Percentiles rank a stretch among this genome's conserved stretches.
These are phyloP conservation scores for Dictyophora rubrovolvata DNA, from an alignment of 768 basidiomycete genomes.

Conservation along the genomic window DNA sequence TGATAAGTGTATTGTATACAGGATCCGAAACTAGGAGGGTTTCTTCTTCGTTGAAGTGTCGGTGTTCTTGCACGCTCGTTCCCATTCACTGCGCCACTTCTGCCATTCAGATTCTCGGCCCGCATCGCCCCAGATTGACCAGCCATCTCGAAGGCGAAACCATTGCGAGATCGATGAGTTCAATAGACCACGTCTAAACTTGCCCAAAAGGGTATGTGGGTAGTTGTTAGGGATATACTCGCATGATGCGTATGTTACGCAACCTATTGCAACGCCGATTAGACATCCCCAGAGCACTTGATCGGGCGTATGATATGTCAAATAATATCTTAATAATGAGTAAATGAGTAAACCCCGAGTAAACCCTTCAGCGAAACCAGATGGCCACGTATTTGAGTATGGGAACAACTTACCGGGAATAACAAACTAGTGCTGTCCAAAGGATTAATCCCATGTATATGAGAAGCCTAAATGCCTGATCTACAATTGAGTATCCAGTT, in stretches of 20 bases:
- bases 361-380: not conserved
- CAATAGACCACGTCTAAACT: slow-evolving; percentile 38
- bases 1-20: too few species aligned
- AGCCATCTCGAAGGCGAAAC: slow-evolving; percentile 70
- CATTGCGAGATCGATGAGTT: slow-evolving; percentile 48
- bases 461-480: slow-evolving; percentile 35
- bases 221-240: slow-evolving; percentile 47
- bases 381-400: not conserved
- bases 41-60: not conserved
- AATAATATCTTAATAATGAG: slow-evolving; percentile 38
- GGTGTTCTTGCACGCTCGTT: not conserved
- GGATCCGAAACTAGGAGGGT: not conserved
- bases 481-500: slow-evolving; percentile 41
- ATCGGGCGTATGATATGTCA: slow-evolving; percentile 62
- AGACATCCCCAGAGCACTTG: slow-evolving; percentile 69
- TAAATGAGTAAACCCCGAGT: not conserved
- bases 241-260: slow-evolving; percentile 40
- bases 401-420: slow-evolving; percentile 49
- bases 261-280: slow-evolving; percentile 51
- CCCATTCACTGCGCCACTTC: slow-evolving; percentile 34
- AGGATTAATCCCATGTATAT: slow-evolving; percentile 41
- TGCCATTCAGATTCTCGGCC: slow-evolving; percentile 65
- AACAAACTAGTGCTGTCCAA: slow-evolving; percentile 63
- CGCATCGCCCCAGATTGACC: slow-evolving; percentile 73
- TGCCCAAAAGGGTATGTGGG: slow-evolving; percentile 47